Base-by-base conservation (phyloP, 2,329 filamentous ascomycete species). In the Grosmannia huntii region DNA sequence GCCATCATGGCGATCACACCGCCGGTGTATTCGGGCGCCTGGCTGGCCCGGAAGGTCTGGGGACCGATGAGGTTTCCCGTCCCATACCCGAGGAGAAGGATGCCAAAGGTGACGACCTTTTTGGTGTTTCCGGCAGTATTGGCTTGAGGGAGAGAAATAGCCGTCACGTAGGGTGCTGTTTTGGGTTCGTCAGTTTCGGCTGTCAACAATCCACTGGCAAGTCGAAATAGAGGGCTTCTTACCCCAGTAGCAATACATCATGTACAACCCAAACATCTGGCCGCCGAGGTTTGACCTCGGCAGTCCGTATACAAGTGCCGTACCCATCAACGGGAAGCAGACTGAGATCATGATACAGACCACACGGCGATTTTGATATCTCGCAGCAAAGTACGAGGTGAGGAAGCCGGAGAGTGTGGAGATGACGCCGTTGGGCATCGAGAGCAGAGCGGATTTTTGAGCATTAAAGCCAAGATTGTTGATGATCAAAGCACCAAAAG, bases 401-500 rank as follows among this genome's bases (percentile, higher is more conserved):
- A 66, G 76, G 72, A 79, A 79, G 38, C 85, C 71, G 0, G 79
- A 86, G 60, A 83, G 81, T 16, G 73, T 25, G 48, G 72, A 69
- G n/a, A 46, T 46, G 19, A 46, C 41, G n/a, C 41, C 41, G 41
- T 46, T 46, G 0, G 71, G 71, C 23, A 73, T 73, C 10, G 69
- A 67, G 4, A 73, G 63, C 4, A 73, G 63, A 4, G 69, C 66
- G 1, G 70, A 72, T 21, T 70, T 60, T 12, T 72, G 60, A 0
- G 68, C 68, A 11, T 66, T 63, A 62, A 82, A 82, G 4, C 81
- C 80, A 25, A 83, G 76, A 0, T 80, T 79, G 60, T 78, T 66
- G 63, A 84, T 82, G 59, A 84, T 80, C 14, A 84, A 72, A 0
- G 80, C 69, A 19, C 77, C 78, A 57, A 84, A 84, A 60, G 82